Evolutionary conservation across 2,329 filamentous ascomycete species (phyloP), one percentile per base, ranked within the genome.

Genomic region (Pochonia chlamydosporia): DNA sequence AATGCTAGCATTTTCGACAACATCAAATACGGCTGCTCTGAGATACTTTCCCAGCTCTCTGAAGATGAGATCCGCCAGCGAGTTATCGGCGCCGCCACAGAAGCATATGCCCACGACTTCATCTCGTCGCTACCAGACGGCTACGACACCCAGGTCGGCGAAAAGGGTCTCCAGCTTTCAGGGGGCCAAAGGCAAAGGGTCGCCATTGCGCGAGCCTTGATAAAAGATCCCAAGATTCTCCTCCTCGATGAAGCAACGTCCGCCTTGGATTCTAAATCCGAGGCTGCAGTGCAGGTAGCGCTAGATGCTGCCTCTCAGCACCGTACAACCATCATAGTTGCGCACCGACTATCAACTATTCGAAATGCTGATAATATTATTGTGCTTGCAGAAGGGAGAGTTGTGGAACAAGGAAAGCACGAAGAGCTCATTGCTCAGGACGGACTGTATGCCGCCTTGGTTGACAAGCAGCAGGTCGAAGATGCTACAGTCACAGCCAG

Each of bases 301-400:
- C 64, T 78, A n/a, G n/a, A n/a, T n/a, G n/a, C 2, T 16, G 30
- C 14, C 8, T 44, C 25, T 18, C 8, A 28, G 3, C n/a, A 11
- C 24, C 26, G 45, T 28, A 85, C 81, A 1, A 82, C 79, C 0
- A 77, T 85, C 36, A 71, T 79, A 8, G 81, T 85, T 49, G 81
- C 81, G 0, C 77, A 81, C 57, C 63, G 77, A 3, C 64, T 81
- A 1, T 75, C 73, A 0, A 80, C 76, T 0, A 74, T 80, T 49
- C 72, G 71, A 50, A 65, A 75, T 44, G 81, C 81, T 0, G 78
- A 85, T 53, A 72, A 76, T 42, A 85, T 85, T 40, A 64, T 84
- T n/a, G 81, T 85, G 5, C 65, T 85, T 51, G 67, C 75, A 3
- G 65, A 74, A 47, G 82, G 82, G 0, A 59, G 67, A 33, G 70